Conservation (phyloP, 306 rosid genomes). For the Medicago arabica region DNA sequence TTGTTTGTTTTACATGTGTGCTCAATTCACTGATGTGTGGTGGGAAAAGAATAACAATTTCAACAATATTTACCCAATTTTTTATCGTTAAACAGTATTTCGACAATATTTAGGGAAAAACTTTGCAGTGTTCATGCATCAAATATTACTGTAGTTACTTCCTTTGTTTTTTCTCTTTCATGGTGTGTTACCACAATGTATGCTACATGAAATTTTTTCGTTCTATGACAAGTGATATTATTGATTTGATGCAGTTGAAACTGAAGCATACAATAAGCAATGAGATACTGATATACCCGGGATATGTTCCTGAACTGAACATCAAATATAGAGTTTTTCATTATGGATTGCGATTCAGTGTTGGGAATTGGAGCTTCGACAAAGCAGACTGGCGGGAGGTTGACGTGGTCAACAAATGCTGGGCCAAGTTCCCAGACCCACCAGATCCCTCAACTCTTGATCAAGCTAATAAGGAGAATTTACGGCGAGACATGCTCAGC, state of each 20-base stretch:
- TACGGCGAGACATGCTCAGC: slow-evolving; percentile 77
- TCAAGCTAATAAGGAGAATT: slow-evolving; percentile 41
- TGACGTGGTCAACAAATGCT: slow-evolving; percentile 79
- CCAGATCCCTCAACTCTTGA: slow-evolving; percentile 69
- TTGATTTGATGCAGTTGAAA: slow-evolving; percentile 70
- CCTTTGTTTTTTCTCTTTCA: no score
- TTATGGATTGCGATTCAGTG: slow-evolving; percentile 79
- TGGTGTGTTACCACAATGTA: no score
- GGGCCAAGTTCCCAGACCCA: slow-evolving; percentile 88
- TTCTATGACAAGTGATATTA: slow-evolving; percentile 29
- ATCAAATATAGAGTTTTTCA: slow-evolving; percentile 91
- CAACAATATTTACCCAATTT: no score
- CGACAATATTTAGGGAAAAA: no score
- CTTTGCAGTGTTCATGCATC: no score
- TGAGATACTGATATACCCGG: slow-evolving; percentile 86
- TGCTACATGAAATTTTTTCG: no score
- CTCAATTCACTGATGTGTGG: no score
- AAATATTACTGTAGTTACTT: no score
- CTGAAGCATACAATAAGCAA: slow-evolving; percentile 64
- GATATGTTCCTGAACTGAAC: slow-evolving; percentile 76
- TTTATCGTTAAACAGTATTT: no score
- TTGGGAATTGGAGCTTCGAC: slow-evolving; percentile 98
- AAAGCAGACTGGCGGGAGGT: slow-evolving; percentile 83
- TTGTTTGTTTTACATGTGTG: no score
- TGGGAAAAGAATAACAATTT: no score